phyloP scores from a whole-genome alignment of 2,329 filamentous ascomycete genomes.

The Neonectria ditissima region DNA sequence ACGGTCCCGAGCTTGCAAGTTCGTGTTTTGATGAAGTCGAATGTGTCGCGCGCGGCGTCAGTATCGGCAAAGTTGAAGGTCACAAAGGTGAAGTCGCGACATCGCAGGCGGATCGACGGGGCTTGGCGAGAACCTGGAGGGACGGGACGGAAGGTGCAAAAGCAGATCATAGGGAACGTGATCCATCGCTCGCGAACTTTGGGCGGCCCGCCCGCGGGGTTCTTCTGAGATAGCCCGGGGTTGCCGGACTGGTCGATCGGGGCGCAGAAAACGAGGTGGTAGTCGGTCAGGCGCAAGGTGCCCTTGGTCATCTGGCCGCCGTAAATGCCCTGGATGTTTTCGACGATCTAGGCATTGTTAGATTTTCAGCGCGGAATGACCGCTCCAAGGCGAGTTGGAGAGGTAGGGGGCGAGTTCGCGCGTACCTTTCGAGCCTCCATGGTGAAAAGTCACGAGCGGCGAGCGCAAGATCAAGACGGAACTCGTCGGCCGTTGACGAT shows the following conservation, averaged over 20 bases:
- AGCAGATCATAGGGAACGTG: conserved; percentile 90
- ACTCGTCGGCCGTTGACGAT: neutral
- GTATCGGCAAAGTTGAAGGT: conserved; percentile 88
- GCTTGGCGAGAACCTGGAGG: conserved; percentile 76
- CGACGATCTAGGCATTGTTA: conserved; percentile 56
- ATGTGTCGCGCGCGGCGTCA: conserved; percentile 82
- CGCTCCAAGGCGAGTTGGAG: conserved; percentile 1
- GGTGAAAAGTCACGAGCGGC: conserved; percentile 22
- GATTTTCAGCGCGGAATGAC: conserved; percentile 14
- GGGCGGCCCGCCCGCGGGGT: conserved; percentile 42
- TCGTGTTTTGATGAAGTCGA: conserved; percentile 83
- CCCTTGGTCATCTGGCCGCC: conserved; percentile 68
- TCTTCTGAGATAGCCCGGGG: conserved; percentile 29
- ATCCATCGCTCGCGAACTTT: conserved; percentile 83
- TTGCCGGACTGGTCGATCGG: conserved; percentile 50
- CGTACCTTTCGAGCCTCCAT: conserved; percentile 59
- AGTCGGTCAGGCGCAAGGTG: conserved; percentile 71
- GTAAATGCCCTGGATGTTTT: conserved; percentile 71
- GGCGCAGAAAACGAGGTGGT: conserved; percentile 68
- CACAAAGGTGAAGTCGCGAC: conserved; percentile 93
- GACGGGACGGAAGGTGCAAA: conserved; percentile 81
- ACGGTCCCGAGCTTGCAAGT: conserved; percentile 86
- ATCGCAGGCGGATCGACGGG: conserved; percentile 87
- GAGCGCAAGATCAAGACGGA: conserved; percentile 7
- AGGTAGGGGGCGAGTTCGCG: conserved; percentile 17